Evolutionary conservation across 2,329 filamentous ascomycete genomes (phyloP), one percentile per base, ranked within the genome.

Genomic region (Colletotrichum lini): DNA sequence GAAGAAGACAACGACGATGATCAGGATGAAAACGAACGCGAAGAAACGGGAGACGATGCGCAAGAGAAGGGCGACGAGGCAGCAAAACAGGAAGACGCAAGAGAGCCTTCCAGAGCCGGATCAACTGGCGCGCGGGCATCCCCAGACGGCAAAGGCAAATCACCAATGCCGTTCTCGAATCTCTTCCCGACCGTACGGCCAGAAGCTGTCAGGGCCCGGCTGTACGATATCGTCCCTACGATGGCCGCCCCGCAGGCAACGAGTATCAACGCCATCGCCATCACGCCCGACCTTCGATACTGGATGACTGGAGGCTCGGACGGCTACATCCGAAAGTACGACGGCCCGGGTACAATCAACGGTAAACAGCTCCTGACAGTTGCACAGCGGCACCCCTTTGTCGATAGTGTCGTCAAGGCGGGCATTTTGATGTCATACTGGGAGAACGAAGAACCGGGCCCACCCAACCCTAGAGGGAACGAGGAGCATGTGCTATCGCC

Each of bases 241-340:
- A 98, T 98, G 84, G 96, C 96, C 2, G 96, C 96, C 3, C 96
- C 96, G 1, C 95, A 98, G 80, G 93, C 94, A 73, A 99, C 96
- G 3, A 98, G 95, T 64, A 94, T 99, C 82, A 99, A 99, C 79
- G 92, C 95, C 12, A 89, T 99, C 70, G 91, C 95, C 30, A 92
- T 96, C 42, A 99, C 96, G 0, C 95, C 95, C 2, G 96, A 99
- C 80, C 92, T 98, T 86, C 90, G 95, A 66, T 98, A 95, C 89
- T 96, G 97, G 80, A 95, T 98, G 80, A 98, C 92, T 13, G 96
- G 96, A 47, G 96, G 96, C 0, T 92, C 93, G 0, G 96, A 99
- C 82, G 96, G 96, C 58, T 99, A 98, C 79, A 96, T 99, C 73
- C 90, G 96, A 68, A 98, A 98, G 81, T 98, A 97, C 83, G 97